Conservation (phyloP, 305 asterid genomes). For the Fraxinus nigra region DNA sequence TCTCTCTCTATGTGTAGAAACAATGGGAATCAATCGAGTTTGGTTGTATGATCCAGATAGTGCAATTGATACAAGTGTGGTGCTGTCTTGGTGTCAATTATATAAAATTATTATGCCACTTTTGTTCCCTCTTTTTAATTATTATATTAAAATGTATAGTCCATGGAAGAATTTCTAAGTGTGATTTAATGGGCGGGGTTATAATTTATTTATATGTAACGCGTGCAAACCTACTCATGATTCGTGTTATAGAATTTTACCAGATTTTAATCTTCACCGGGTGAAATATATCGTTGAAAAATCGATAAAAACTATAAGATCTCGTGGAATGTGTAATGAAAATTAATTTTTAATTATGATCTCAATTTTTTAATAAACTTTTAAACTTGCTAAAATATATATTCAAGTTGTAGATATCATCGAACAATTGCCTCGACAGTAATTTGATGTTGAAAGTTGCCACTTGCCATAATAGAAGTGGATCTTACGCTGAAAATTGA, state of each 20-base stretch:
- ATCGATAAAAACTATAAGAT: too few species aligned
- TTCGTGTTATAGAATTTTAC: neutral
- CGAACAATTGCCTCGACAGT: too few species aligned
- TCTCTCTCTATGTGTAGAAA: conserved; percentile 28
- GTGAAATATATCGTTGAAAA: too few species aligned
- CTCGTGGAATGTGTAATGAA: too few species aligned
- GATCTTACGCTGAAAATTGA: too few species aligned
- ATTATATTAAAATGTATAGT: neutral
- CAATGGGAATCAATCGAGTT: conserved; percentile 33
- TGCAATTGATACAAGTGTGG: neutral
- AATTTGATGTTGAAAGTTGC: too few species aligned
- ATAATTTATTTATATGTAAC: neutral
- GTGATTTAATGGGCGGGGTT: neutral
- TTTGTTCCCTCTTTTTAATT: neutral
- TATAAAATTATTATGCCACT: conserved; percentile 14
- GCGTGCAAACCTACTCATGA: neutral
- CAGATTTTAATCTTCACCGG: too few species aligned
- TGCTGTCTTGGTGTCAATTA: conserved; percentile 31
- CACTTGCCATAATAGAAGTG: too few species aligned
- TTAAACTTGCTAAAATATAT: too few species aligned
- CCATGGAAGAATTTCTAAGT: neutral
- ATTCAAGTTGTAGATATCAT: too few species aligned
- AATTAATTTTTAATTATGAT: too few species aligned
- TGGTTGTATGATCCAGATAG: conserved; percentile 39
- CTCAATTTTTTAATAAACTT: too few species aligned